phyloP scores from a whole-genome alignment of 2,329 filamentous ascomycete species.

The Volutella citrinella region DNA sequence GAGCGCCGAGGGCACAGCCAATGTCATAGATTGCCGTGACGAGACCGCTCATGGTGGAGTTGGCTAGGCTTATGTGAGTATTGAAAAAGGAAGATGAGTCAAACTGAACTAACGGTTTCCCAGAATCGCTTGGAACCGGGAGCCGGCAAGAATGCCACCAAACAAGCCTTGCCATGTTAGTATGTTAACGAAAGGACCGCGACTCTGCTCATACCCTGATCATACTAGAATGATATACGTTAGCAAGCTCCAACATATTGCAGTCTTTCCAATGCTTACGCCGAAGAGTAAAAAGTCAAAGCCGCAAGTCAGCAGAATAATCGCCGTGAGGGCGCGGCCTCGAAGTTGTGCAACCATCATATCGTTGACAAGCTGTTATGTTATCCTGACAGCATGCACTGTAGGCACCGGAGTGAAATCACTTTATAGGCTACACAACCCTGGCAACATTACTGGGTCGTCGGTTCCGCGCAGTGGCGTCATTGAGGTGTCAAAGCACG shows the following conservation, averaged over 20 bases:
- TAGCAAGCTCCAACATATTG: background rate
- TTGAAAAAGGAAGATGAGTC: background rate
- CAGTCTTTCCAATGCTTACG: no score
- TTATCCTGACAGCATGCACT: background rate
- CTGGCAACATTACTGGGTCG: background rate
- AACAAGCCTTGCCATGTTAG: background rate
- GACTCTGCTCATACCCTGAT: background rate
- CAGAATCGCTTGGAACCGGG: background rate
- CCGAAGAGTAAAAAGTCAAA: conserved; percentile 4
- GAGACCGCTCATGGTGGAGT: conserved; percentile 6
- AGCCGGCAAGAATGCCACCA: background rate
- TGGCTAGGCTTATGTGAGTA: no score
- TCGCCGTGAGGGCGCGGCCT: conserved; percentile 4
- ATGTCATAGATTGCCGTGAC: conserved; percentile 9
- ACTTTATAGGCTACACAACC: conserved; percentile 1
- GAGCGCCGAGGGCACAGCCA: conserved; percentile 6
- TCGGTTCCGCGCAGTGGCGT: background rate
- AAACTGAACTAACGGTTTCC: conserved; percentile 1
- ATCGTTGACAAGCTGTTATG: background rate
- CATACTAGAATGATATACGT: background rate
- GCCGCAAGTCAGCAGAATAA: conserved; percentile 6
- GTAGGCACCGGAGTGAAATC: no score
- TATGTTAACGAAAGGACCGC: background rate
- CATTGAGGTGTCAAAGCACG: background rate
- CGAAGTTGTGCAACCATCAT: conserved; percentile 6